phyloP scores from a whole-genome alignment of 805 yeast species.

The Yarrowia sp. region DNA sequence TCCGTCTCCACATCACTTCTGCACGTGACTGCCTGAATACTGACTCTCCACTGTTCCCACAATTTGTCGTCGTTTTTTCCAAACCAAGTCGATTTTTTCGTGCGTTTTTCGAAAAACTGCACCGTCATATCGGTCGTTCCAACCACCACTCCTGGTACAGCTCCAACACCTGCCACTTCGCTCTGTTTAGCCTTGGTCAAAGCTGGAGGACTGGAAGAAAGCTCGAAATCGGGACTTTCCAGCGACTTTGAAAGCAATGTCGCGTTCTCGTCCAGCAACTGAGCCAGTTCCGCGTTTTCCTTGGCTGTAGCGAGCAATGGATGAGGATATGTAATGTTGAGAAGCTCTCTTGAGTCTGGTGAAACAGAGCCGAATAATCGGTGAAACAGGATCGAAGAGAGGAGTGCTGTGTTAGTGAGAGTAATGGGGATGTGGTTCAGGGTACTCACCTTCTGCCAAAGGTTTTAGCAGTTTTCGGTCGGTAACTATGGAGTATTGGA shows the following conservation, averaged over 20 bases:
- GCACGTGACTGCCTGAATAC: slow-evolving; percentile 37
- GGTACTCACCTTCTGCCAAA: slow-evolving; percentile 12
- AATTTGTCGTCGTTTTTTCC: slow-evolving; percentile 43
- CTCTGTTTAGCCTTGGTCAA: not conserved
- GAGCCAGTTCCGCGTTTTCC: slow-evolving; percentile 49
- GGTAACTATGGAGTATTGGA: slow-evolving; percentile 21
- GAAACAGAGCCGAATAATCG: slow-evolving; percentile 63
- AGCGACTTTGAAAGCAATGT: slow-evolving; percentile 35
- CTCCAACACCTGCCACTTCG: not conserved
- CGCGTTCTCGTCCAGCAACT: slow-evolving; percentile 42
- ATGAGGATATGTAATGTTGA: slow-evolving; percentile 9
- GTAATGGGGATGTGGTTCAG: not conserved
- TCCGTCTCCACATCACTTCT: slow-evolving; percentile 5
- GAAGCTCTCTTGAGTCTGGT: slow-evolving; percentile 51
- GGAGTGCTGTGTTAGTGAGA: slow-evolving; percentile 35
- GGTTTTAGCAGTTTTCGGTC: slow-evolving; percentile 24
- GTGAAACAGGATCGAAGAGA: slow-evolving; percentile 67
- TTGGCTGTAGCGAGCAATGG: slow-evolving; percentile 42
- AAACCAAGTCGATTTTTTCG: slow-evolving; percentile 28
- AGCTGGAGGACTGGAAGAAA: not conserved
- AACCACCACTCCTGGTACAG: not conserved
- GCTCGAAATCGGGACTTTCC: slow-evolving; percentile 29
- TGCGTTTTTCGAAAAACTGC: slow-evolving; percentile 37
- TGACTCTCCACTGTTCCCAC: slow-evolving; percentile 74
- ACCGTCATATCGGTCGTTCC: slow-evolving; percentile 30